phyloP scores from a whole-genome alignment of 164 flowering plant genomes.

The Vitis rupestris region DNA sequence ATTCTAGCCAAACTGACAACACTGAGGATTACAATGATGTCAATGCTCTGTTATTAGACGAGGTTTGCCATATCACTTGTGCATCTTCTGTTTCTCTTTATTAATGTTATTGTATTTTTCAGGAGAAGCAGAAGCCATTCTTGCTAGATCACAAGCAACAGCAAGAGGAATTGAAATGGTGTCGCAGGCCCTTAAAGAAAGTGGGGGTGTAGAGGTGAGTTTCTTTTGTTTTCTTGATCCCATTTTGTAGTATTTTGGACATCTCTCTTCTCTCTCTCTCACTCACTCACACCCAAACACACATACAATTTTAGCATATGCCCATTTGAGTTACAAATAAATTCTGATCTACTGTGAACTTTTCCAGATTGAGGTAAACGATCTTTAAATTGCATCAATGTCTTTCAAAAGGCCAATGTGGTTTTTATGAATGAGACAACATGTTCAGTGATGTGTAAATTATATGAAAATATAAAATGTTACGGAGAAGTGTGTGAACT shows the following conservation, averaged over 20 bases:
- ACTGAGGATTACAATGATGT: not conserved
- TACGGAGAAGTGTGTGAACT: no score
- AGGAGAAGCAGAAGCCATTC: constrained; percentile 95
- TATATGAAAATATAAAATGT: no score
- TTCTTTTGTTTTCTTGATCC: not conserved
- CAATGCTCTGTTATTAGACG: not conserved
- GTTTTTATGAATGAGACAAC: no score
- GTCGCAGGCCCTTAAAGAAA: constrained; percentile 49
- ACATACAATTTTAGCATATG: no score
- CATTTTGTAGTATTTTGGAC: not conserved
- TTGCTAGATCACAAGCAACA: constrained; percentile 71
- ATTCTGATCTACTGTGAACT: no score
- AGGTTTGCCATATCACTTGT: not conserved
- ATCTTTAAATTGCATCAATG: no score
- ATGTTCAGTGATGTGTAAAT: no score
- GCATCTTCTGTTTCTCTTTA: not conserved
- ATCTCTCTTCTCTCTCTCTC: no score
- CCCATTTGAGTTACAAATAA: no score
- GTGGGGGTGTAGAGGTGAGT: constrained; percentile 81
- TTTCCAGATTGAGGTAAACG: no score
- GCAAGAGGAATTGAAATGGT: constrained; percentile 60
- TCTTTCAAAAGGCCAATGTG: no score
- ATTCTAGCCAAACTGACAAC: not conserved
- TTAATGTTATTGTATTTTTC: constrained; percentile 6
- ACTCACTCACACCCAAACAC: no score